Conservation (phyloP, 768 basidiomycete species). For the Galerina sulciceps region DNA sequence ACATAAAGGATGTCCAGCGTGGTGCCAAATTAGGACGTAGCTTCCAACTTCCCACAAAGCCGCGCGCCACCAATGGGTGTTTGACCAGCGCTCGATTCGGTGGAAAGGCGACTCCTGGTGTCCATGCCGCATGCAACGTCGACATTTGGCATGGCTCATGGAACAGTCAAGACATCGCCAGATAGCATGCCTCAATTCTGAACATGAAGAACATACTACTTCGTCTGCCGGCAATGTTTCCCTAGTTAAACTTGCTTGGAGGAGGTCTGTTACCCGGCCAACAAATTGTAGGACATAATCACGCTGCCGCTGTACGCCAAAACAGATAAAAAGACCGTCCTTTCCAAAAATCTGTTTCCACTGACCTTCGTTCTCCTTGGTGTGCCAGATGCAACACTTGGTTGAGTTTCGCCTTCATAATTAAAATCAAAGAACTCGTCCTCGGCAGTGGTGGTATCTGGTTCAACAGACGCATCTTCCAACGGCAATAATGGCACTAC, state of each 20-base stretch:
- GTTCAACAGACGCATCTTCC: too few species aligned
- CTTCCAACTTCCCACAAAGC: constrained; percentile 1
- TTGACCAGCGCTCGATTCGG: constrained; percentile 2
- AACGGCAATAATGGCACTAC: too few species aligned
- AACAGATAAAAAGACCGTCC: too few species aligned
- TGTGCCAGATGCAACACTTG: too few species aligned
- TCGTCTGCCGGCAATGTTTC: neutral
- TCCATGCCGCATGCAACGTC: neutral
- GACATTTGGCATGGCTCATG: neutral
- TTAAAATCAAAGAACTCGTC: too few species aligned
- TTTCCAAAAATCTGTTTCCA: too few species aligned
- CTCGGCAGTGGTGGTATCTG: too few species aligned
- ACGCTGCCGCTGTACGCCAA: neutral
- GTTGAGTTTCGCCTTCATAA: too few species aligned
- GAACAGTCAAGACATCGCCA: constrained; percentile 6
- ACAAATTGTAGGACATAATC: neutral
- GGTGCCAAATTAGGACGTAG: neutral
- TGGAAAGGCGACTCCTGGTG: constrained; percentile 1
- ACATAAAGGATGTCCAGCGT: neutral
- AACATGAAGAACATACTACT: neutral
- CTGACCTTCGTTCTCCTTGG: too few species aligned
- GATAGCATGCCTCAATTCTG: neutral
- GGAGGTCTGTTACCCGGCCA: neutral
- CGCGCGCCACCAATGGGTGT: neutral
- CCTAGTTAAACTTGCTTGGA: neutral